Evolutionary conservation across 805 yeast genomes (phyloP).

Genomic region (Metschnikowia proteae): DNA sequence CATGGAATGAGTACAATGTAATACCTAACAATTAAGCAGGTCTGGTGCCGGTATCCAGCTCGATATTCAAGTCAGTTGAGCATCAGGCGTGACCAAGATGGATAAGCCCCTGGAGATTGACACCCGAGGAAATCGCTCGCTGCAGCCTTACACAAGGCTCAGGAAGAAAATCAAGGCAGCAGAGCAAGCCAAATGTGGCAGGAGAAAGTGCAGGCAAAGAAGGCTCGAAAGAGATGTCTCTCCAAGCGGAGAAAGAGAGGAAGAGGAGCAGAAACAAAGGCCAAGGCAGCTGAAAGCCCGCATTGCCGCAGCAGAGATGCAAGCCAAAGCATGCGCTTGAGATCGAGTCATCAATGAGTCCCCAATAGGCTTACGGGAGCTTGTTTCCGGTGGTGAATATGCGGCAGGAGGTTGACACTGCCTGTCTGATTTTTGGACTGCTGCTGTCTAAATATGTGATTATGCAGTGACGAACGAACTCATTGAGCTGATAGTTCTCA

Average conservation of each 20-base stretch:
- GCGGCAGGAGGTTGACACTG: constrained; percentile 78
- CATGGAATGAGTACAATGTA: too few species aligned
- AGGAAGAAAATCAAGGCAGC: constrained; percentile 37
- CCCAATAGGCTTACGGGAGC: constrained; percentile 55
- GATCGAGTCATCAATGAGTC: constrained; percentile 45
- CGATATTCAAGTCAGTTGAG: too few species aligned
- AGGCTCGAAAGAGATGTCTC: constrained; percentile 37
- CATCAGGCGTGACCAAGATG: constrained; percentile 39
- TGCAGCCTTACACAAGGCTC: constrained; percentile 28
- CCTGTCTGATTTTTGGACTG: constrained; percentile 75
- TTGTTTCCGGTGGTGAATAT: constrained; percentile 59
- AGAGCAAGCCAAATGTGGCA: constrained; percentile 41
- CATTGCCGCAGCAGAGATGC: constrained; percentile 11
- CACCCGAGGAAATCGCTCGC: constrained; percentile 13
- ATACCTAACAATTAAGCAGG: too few species aligned
- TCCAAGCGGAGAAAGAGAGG: constrained; percentile 28
- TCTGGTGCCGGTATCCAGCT: too few species aligned
- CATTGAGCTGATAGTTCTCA: constrained; percentile 71
- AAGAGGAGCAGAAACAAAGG: constrained; percentile 34
- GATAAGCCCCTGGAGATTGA: constrained; percentile 62
- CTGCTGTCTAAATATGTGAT: constrained; percentile 81
- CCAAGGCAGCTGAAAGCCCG: constrained; percentile 14
- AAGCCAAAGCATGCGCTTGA: constrained; percentile 14
- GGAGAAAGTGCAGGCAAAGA: constrained; percentile 41
- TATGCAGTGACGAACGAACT: constrained; percentile 81